Base-by-base conservation (phyloP, 2,329 filamentous ascomycete species). In the Ophiocordyceps sinensis region DNA sequence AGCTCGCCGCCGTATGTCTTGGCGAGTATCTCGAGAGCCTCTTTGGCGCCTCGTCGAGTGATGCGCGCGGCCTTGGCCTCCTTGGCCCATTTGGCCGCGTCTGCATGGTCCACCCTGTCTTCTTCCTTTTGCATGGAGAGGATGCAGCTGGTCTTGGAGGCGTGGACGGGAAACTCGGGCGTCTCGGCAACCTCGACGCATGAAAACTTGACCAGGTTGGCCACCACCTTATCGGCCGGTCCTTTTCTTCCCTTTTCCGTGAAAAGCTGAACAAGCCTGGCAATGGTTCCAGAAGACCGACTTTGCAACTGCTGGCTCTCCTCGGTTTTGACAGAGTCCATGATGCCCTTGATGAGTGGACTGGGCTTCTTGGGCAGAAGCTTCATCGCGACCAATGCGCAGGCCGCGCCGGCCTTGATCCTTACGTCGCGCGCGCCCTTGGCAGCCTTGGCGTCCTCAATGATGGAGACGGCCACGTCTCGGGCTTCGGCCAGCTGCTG, bases 151-250 rank as follows among this genome's bases (percentile, higher is more conserved):
- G 81, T 83, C 53, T 93, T 81, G 36, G 69, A 60, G 2, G 82
- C 83, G 53, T 96, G 91, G 26, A 84, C 80, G 5, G 81, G 77
- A 57, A 96, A 96, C 54, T 96, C 91, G 0, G 91, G 91, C 0
- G 93, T 98, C 60, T 98, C 93, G 0, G 91, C 89, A 1, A 93
- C 94, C 57, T 98, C 91, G 53, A 95, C 86, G 55, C 91, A 98
- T 47, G 87, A 94, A 62, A 95, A 98, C 56, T 95, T 96, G 64
- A 94, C 85, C 40, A 98, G 63, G 55, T 98, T 98, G 37, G 85
- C 80, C 26, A 96, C 88, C 13, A 98, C 84, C 64, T 98, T 98
- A 59, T 95, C 88, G 14, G 91, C 88, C 12, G 93, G 86, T 14
- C 81, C 86, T 43, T 80, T 75, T 46, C 89, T 83, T 32, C 85